Conservation (phyloP, 108 stramenopile species). For the Fistulifera pelliculosa region DNA sequence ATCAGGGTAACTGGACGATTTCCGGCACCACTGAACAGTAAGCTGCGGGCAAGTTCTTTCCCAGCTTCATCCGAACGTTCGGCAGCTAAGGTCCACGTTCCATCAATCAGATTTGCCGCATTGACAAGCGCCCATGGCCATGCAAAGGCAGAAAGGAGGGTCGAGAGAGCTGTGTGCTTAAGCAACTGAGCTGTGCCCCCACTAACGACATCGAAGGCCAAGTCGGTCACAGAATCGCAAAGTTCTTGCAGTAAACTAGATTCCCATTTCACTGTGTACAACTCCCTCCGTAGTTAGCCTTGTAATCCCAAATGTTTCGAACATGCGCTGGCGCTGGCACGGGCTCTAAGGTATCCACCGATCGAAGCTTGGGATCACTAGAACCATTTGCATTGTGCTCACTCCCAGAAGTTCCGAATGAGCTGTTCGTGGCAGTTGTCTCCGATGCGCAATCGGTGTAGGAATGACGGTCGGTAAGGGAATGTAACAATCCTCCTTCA, state of each 20-base stretch:
- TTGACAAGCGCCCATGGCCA: slow-evolving; percentile 64
- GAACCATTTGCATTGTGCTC: not conserved
- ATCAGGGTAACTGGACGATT: slow-evolving; percentile 87
- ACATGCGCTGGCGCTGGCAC: slow-evolving; percentile 51
- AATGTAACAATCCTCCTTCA: too few relatives aligned
- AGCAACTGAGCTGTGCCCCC: slow-evolving; percentile 63
- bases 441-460: too few relatives aligned
- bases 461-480: too few relatives aligned
- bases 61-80: slow-evolving; percentile 88
- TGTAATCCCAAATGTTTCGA: slow-evolving; percentile 70
- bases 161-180: slow-evolving; percentile 67
- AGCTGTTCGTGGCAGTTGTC: too few relatives aligned
- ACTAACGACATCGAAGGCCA: slow-evolving; percentile 65
- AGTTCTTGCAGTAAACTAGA: slow-evolving; percentile 62
- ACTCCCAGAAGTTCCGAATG: not conserved
- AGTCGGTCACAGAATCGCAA: slow-evolving; percentile 64
- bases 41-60: slow-evolving; percentile 75
- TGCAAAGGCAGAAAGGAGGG: slow-evolving; percentile 68
- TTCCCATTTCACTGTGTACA: slow-evolving; percentile 79
- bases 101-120: slow-evolving; percentile 82
- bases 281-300: slow-evolving; percentile 69
- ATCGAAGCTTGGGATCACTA: slow-evolving; percentile 11
- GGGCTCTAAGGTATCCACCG: slow-evolving; percentile 13
- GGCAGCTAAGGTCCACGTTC: slow-evolving; percentile 84
- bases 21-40: slow-evolving; percentile 76